These are phyloP conservation scores for Sclerotiophoma versabilis DNA, from an alignment of 2,329 filamentous ascomycete genomes.

Conservation along the genomic window DNA sequence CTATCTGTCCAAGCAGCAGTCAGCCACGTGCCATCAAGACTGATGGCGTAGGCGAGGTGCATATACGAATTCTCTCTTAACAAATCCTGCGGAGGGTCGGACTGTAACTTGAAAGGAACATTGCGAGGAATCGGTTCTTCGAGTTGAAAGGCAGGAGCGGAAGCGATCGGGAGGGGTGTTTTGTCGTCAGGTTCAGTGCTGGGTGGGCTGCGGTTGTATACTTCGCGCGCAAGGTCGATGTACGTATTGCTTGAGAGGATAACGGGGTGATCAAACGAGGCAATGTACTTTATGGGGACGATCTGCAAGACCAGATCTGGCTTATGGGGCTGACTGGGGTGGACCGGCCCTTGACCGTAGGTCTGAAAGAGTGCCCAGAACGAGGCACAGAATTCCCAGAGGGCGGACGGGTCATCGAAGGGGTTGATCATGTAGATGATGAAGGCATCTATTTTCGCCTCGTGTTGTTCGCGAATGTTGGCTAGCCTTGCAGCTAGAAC, in stretches of 20 bases:
- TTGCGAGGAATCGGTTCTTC: conserved; percentile 73
- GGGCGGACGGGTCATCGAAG: conserved; percentile 64
- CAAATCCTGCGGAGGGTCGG: conserved; percentile 73
- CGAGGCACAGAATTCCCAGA: conserved; percentile 73
- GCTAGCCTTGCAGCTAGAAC: conserved; percentile 43
- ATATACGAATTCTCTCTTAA: conserved; percentile 81
- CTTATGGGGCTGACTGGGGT: conserved; percentile 36
- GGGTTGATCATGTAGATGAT: conserved; percentile 81
- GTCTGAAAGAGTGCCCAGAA: conserved; percentile 76
- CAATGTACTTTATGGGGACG: conserved; percentile 72
- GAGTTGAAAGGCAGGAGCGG: conserved; percentile 74
- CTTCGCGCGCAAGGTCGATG: conserved; percentile 71
- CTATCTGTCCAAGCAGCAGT: conserved; percentile 83
- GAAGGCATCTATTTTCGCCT: conserved; percentile 63
- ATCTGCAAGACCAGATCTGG: conserved; percentile 79
- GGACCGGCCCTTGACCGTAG: conserved; percentile 61
- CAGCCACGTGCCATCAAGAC: conserved; percentile 78
- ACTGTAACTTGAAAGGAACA: conserved; percentile 76
- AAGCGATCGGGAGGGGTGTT: conserved; percentile 59
- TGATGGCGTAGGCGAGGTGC: conserved; percentile 80
- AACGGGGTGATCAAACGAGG: conserved; percentile 67
- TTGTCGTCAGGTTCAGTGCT: conserved; percentile 44
- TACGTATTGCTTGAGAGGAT: conserved; percentile 69
- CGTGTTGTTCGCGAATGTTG: conserved; percentile 44
- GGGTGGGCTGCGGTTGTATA: conserved; percentile 76